Evolutionary conservation across 1,284 basidiomycete species (phyloP), one percentile per base, ranked within the genome.

Genomic region (Sparassis latifolia): DNA sequence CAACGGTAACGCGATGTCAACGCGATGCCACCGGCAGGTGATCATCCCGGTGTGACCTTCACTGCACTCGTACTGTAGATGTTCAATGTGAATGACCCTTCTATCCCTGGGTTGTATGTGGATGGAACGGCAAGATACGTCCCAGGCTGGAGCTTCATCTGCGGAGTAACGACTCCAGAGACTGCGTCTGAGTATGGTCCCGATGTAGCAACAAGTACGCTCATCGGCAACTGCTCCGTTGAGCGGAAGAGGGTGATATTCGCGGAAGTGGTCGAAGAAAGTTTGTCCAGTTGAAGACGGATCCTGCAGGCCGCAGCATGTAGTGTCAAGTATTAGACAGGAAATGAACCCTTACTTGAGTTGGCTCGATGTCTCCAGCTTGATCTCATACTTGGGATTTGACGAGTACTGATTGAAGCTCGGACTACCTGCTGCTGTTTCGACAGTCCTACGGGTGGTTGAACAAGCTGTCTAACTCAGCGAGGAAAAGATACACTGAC

Each of bases 181-280:
- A 82, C 68, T 0, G 77, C 71, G 56, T 93, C 89, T 27, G 81
- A 78, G 61, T 92, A 94, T 0, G 86, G 77, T 2, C 91, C 90
- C 0, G 89, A 89, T 0, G 88, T 89, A 1, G 74, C 67, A 10
- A 87, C 60, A 55, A 79, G 79, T 20, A 69, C 62, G 39, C 72
- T 71, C 7, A 80, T 60, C 48, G 42, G 33, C 2, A 46, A 33
- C 5, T 57, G 53, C 20, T 60, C 48, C 4, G 65, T 61, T 9
- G 68, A 58, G 1, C 72, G 65, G 60, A 80, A 86, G 28, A 89
- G 59, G 0, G 83, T 80, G 9, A 87, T 66, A 55, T 88, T 88
- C 47, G 86, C 64, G 1, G 79, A 68, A 3, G 73, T 65, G 2
- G 74, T 59, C 0, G 71, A 69, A 3, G 73, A 69, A 2, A 75